A percentile compares a stretch with the other conserved stretches of the same genome.
Evolutionary conservation across 202 grass and related monocot species (phyloP).

Genomic region (Hordeum pubiflorum): DNA sequence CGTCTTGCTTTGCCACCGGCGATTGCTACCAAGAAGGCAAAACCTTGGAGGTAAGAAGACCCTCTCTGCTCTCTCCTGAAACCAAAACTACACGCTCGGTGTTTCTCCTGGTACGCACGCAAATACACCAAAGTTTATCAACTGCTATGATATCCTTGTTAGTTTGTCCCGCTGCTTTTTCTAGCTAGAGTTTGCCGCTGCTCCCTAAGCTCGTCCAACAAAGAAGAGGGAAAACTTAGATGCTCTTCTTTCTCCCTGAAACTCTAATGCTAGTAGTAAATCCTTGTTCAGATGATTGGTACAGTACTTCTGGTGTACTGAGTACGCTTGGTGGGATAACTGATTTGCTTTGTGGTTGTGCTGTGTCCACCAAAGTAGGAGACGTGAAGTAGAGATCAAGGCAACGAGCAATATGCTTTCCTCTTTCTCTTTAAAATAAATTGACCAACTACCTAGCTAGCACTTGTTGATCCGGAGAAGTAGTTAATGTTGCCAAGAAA

Average conservation of each 20-base stretch:
- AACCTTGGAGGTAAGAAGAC: not conserved
- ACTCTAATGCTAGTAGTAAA: not conserved
- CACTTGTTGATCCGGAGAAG: not conserved
- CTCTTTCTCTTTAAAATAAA: not conserved
- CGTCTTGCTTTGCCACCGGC: not conserved
- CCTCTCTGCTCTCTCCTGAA: not conserved
- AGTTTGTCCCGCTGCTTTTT: no score
- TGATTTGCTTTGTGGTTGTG: not conserved
- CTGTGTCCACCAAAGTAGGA: not conserved
- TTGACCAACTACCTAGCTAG: not conserved
- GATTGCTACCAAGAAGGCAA: not conserved
- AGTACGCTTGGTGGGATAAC: not conserved
- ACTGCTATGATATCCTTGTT: not conserved
- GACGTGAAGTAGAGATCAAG: conserved; percentile 38
- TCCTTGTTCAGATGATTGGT: not conserved
- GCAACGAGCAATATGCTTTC: conserved; percentile 13
- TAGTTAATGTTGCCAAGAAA: not conserved
- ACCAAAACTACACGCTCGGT: not conserved
- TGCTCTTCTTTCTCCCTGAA: no score
- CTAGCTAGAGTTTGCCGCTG: no score
- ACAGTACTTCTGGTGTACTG: not conserved
- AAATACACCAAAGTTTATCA: not conserved
- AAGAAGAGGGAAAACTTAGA: no score
- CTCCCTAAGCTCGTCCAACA: no score
- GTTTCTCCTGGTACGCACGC: not conserved